phyloP scores from a whole-genome alignment of 2,329 filamentous ascomycete species.

The Hirsutella rhossiliensis region DNA sequence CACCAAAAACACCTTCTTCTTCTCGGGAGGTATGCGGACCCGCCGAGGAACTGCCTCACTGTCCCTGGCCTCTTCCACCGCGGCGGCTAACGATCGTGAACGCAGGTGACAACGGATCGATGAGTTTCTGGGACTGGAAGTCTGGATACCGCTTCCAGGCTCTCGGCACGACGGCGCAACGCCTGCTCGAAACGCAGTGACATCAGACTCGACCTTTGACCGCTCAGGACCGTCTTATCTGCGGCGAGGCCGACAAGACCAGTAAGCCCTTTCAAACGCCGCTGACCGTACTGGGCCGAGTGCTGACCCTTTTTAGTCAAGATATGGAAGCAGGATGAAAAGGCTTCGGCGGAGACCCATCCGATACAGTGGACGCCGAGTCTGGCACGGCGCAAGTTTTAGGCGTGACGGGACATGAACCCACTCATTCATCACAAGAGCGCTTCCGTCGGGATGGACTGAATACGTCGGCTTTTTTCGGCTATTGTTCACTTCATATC shows the following conservation, averaged over 20 bases:
- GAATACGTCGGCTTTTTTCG: slow-evolving; percentile 4
- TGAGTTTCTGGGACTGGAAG: slow-evolving; percentile 99
- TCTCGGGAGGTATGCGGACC: slow-evolving; percentile 55
- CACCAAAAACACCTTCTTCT: slow-evolving; percentile 90
- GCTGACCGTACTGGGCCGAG: background rate
- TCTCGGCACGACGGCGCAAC: slow-evolving; percentile 83
- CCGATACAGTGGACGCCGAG: slow-evolving; percentile 87
- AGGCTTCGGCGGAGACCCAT: slow-evolving; percentile 82
- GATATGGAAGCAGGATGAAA: slow-evolving; percentile 90
- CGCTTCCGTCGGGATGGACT: background rate
- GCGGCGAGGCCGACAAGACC: slow-evolving; percentile 93
- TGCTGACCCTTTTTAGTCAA: slow-evolving; percentile 48
- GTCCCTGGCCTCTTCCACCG: background rate
- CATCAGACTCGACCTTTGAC: slow-evolving; percentile 86
- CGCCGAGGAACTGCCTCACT: background rate
- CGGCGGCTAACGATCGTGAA: background rate
- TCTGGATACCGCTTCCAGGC: slow-evolving; percentile 84
- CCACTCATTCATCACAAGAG: background rate
- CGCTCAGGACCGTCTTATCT: slow-evolving; percentile 78
- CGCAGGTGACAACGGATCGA: slow-evolving; percentile 75
- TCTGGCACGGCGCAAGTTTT: slow-evolving; percentile 65
- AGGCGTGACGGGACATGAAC: slow-evolving; percentile 7
- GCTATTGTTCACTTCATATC: slow-evolving; percentile 17
- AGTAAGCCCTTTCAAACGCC: slow-evolving; percentile 34
- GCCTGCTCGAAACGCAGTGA: slow-evolving; percentile 90